Evolutionary conservation across 139 green algal species (phyloP), one percentile per base, ranked within the genome.

Genomic region (Volvox africanus): DNA sequence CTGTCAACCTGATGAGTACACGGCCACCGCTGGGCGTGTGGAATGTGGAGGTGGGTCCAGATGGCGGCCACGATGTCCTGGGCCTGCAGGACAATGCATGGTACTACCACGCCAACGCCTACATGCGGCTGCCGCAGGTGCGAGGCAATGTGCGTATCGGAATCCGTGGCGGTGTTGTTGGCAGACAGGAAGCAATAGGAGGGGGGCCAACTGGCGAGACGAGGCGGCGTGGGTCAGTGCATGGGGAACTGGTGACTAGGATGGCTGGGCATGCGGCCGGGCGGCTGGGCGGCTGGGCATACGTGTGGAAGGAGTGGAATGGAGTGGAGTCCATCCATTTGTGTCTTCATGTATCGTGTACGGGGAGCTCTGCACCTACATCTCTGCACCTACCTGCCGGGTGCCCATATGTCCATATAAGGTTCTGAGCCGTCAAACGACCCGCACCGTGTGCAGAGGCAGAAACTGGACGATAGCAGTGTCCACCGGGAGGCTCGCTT

Each of bases 81-180:
- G 35, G 83, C 65, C 78, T 93, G 35, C 13, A 12, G 2, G 69
- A 78, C 50, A 33, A 71, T 80, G 35, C 11, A 71, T 93, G 79
- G 76, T 87, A 88, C 82, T 93, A 92, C 88, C 91, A 93, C 61
- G 91, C 91, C 37, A 93, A 93, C 88, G 28, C 35, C 37, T 93
- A 87, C 91, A 68, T 86, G 65, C 88, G 89, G 55, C 67, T 93
- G 88, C 71, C 65, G 55, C 61, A 89, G 84, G 84, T 88, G 9
- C n/a, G 44, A 55, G 44, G 44, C 5, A 55, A 9, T 5, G 9
- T 55, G 44, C 5, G 44, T 5, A 55, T 5, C 44, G 9, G 44
- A 14, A 55, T 55, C 44, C 5, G 44, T 55, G 9, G 5, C 44
- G 44, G 9, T 55, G 44, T 55, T n/a, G n/a, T n/a, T n/a, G n/a